These are phyloP conservation scores for Pleodorina starrii DNA, from an alignment of 139 green algal genomes.

Conservation along the genomic window DNA sequence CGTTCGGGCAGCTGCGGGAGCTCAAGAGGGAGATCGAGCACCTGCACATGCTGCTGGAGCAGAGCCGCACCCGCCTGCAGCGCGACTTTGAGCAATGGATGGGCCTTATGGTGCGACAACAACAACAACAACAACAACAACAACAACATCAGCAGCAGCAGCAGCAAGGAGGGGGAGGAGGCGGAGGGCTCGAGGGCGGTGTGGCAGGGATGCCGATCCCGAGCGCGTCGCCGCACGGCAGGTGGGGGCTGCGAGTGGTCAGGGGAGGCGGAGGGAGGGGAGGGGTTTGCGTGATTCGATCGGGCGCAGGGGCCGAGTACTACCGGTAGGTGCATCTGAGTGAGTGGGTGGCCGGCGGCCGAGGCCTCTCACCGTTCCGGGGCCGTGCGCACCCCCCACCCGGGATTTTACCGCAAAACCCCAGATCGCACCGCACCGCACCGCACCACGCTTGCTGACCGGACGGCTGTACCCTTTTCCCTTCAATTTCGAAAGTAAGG, in stretches of 20 bases:
- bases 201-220: background rate
- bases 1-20: constrained; percentile 79
- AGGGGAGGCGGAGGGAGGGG: no score
- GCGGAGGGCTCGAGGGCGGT: background rate
- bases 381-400: no score
- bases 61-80: constrained; percentile 76
- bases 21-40: constrained; percentile 92
- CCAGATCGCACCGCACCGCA: no score
- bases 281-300: no score
- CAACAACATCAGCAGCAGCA: constrained; percentile 53
- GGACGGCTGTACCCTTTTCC: no score
- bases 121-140: constrained; percentile 46
- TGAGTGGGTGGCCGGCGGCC: no score
- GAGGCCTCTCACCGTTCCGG: no score
- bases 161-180: background rate
- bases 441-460: no score
- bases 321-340: no score
- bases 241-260: background rate
- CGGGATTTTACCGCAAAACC: no score
- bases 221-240: background rate
- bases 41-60: constrained; percentile 87
- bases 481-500: no score
- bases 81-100: constrained; percentile 90
- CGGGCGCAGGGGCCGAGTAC: no score
- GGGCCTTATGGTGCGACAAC: constrained; percentile 58